Evolutionary conservation across 1,139 yeast species (phyloP).

Genomic region (Citeromyces hawaiiensis): DNA sequence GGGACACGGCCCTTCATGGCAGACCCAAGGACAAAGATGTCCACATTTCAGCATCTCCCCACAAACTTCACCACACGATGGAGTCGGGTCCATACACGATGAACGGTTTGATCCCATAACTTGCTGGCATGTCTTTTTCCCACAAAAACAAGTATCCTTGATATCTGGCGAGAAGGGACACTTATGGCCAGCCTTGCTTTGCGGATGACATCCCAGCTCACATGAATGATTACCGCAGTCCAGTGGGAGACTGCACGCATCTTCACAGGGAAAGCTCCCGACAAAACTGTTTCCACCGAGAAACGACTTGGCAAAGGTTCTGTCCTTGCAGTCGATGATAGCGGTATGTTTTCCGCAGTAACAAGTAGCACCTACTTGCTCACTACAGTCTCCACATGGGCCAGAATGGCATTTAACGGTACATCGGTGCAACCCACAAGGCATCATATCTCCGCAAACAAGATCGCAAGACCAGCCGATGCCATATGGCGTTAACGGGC

Average conservation of each 20-base stretch:
- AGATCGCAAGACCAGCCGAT: slow-evolving; percentile 60
- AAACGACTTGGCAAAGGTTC: slow-evolving; percentile 19
- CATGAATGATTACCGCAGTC: slow-evolving; percentile 64
- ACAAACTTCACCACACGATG: slow-evolving; percentile 58
- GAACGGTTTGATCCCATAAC: slow-evolving; percentile 30
- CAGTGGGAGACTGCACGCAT: slow-evolving; percentile 32
- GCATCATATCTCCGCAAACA: slow-evolving; percentile 39
- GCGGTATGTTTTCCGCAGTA: slow-evolving; percentile 57
- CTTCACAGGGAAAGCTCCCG: slow-evolving; percentile 51
- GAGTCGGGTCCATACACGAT: slow-evolving; percentile 64
- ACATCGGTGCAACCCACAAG: slow-evolving; percentile 72
- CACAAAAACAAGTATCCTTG: slow-evolving; percentile 66
- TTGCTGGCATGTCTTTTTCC: slow-evolving; percentile 30
- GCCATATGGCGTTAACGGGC: slow-evolving; percentile 54
- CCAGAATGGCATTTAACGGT: slow-evolving; percentile 52
- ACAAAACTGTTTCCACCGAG: slow-evolving; percentile 28
- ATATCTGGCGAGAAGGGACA: slow-evolving; percentile 57
- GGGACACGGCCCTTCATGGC: slow-evolving; percentile 68
- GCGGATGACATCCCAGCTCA: slow-evolving; percentile 43
- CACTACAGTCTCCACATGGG: slow-evolving; percentile 62
- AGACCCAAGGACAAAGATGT: slow-evolving; percentile 47
- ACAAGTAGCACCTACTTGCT: slow-evolving; percentile 33
- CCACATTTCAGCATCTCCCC: slow-evolving; percentile 61
- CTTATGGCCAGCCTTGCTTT: slow-evolving; percentile 17
- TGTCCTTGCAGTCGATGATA: slow-evolving; percentile 35